Percentiles rank a stretch among this genome's conserved stretches.
phyloP scores from a whole-genome alignment of 805 yeast species.

The Scheffersomyces lignosus region DNA sequence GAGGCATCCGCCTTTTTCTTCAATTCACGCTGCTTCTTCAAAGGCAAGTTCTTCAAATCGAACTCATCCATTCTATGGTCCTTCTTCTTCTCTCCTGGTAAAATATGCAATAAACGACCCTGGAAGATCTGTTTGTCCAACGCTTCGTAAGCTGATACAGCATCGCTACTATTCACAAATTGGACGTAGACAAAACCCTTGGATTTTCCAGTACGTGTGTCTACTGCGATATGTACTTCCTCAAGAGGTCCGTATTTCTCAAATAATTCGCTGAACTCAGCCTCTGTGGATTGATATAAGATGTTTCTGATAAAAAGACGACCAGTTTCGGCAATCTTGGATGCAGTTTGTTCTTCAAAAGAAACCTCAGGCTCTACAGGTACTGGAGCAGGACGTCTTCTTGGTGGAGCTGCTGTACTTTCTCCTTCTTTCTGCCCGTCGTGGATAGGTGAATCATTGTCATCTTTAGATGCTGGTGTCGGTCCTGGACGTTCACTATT shows the following conservation, averaged over 20 bases:
- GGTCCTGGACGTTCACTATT: too few relatives aligned
- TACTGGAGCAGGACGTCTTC: too few relatives aligned
- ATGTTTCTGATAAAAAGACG: slow-evolving; percentile 88
- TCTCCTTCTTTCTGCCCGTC: not conserved
- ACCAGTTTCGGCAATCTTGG: slow-evolving; percentile 64
- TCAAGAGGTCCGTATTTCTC: slow-evolving; percentile 66
- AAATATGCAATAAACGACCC: slow-evolving; percentile 86
- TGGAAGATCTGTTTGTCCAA: slow-evolving; percentile 90
- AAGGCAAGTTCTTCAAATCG: slow-evolving; percentile 85
- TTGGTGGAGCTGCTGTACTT: slow-evolving; percentile 1
- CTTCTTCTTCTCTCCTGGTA: slow-evolving; percentile 82
- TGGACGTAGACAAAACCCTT: slow-evolving; percentile 91
- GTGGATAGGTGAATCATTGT: not conserved
- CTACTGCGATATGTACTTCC: slow-evolving; percentile 92
- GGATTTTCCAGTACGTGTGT: slow-evolving; percentile 83
- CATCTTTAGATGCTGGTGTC: slow-evolving; percentile 16
- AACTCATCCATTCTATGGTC: slow-evolving; percentile 85
- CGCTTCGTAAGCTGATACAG: slow-evolving; percentile 68
- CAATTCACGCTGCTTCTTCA: slow-evolving; percentile 86
- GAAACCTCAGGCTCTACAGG: slow-evolving; percentile 20
- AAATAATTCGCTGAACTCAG: slow-evolving; percentile 70
- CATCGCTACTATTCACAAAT: slow-evolving; percentile 67
- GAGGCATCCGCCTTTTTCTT: slow-evolving; percentile 83
- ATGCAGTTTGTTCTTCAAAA: slow-evolving; percentile 48
- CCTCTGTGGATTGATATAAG: slow-evolving; percentile 73